Base-by-base conservation (phyloP, 768 basidiomycete genomes). In the Pholiota microspora region DNA sequence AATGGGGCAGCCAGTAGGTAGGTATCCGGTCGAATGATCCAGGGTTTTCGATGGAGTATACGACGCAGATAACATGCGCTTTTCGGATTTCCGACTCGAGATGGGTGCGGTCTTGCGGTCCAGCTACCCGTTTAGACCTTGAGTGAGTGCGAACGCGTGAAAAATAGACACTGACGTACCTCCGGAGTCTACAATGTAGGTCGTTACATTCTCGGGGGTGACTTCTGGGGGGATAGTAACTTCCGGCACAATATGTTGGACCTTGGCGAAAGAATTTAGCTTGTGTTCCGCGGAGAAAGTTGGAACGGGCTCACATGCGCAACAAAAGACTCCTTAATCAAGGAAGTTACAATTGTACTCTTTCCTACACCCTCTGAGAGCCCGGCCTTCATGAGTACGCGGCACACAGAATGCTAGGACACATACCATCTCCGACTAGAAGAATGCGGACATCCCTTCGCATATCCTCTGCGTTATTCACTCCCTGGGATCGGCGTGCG, bases 211-310 rank as follows among this genome's bases (percentile, higher is more conserved):
- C 75, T 96, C 94, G 46, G 96, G 93, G 18, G 94, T 96, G 45
- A 97, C 93, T 72, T 95, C 92, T 63, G 95, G 94, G 6, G 96
- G 97, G 52, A 99, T 97, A 6, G 96, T 98, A 44, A 99, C 94
- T 71, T 98, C 96, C 2, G 96, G 96, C 35, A 98, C 88, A 64
- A 96, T 79, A 62, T 93, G 90, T 71, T 96, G 94, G 44, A 97
- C 94, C 95, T 97, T 64, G 4, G 29, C 29, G 54, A 32, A 42
- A 31, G 16, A 32, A 42, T 9, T 51, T 31, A 25, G 21, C 31
- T 29, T 13, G 28, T 49, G 15, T 24, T 36, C 15, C 28, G 27
- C 42, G 46, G 34, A 55, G 36, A 42, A 46, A 38, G 28, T n/a
- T 21, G 6, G 49, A 21, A 23, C 31, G 13, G 23, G 62, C 68